Evolutionary conservation across 148 eudicot species (phyloP).

Genomic region (Silene latifolia): DNA sequence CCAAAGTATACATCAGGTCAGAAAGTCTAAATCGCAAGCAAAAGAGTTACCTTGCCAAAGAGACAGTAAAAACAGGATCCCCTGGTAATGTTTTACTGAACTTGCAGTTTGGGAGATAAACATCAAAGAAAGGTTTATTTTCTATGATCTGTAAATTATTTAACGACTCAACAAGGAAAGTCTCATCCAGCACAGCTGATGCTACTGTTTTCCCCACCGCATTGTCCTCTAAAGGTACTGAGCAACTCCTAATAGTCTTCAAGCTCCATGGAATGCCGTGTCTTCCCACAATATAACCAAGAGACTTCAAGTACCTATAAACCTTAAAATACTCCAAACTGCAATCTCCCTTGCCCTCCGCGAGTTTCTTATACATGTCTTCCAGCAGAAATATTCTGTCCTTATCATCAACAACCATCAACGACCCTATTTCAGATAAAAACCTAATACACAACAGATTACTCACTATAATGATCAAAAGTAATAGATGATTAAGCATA

Average conservation of each 20-base stretch:
- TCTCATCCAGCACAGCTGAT: conserved; percentile 13
- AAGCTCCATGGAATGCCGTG: conserved; percentile 61
- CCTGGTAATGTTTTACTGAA: conserved; percentile 87
- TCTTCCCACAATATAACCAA: conserved; percentile 80
- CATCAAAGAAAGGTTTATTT: conserved; percentile 59
- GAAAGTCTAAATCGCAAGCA: neutral
- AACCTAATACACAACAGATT: conserved; percentile 44
- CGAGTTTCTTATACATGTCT: conserved; percentile 62
- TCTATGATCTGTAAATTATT: conserved; percentile 45
- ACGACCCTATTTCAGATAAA: conserved; percentile 78
- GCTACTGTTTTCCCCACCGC: conserved; percentile 8
- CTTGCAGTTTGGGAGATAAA: conserved; percentile 81
- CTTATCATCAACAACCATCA: conserved; percentile 47
- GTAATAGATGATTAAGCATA: neutral
- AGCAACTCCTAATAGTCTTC: conserved; percentile 35
- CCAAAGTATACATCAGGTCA: neutral
- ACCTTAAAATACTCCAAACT: conserved; percentile 78
- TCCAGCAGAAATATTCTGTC: conserved; percentile 35
- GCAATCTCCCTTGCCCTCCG: conserved; percentile 47
- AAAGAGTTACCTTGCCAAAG: conserved; percentile 44
- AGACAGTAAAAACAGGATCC: conserved; percentile 60
- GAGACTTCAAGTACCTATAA: conserved; percentile 69
- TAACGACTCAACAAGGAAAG: conserved; percentile 36
- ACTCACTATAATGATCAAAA: neutral
- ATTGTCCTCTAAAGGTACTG: conserved; percentile 21